Evolutionary conservation across 176 grass and related monocot species (phyloP).

Genomic region (Oryza rufipogon): DNA sequence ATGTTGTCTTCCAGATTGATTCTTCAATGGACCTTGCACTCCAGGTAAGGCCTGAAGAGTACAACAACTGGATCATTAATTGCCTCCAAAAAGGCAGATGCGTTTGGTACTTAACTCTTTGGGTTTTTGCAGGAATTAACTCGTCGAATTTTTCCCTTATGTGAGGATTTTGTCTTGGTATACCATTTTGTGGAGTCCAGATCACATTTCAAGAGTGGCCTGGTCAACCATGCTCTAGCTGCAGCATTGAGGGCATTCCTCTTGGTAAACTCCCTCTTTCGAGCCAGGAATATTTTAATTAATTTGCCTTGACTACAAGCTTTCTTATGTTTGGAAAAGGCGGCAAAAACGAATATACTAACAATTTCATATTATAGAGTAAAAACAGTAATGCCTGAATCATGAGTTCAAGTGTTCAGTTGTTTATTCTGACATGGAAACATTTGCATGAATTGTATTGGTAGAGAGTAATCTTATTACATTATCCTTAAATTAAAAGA

Average conservation of each 20-base stretch:
- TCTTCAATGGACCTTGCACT: conserved; percentile 89
- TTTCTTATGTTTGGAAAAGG: conserved; percentile 18
- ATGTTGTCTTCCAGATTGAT: conserved; percentile 79
- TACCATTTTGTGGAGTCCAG: conserved; percentile 91
- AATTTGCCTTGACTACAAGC: conserved; percentile 12
- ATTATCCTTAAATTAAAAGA: neutral
- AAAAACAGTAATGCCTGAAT: neutral
- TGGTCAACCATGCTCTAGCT: conserved; percentile 94
- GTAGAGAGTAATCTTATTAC: conserved; percentile 8
- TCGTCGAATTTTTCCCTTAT: conserved; percentile 80
- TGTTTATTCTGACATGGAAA: conserved; percentile 18
- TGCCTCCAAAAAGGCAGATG: neutral
- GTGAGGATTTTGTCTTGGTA: conserved; percentile 84
- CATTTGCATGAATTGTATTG: neutral
- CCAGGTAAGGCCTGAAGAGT: conserved; percentile 52
- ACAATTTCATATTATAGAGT: neutral
- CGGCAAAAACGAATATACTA: neutral
- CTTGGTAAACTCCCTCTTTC: conserved; percentile 55
- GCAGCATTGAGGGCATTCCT: conserved; percentile 89
- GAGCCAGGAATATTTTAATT: conserved; percentile 1
- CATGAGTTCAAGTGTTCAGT: conserved; percentile 9
- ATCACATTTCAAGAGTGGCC: conserved; percentile 78
- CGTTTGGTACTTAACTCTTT: conserved; percentile 34
- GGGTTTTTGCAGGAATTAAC: conserved; percentile 73
- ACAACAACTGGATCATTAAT: neutral